Base-by-base conservation (phyloP, 805 yeast genomes). In the Hanseniaspora osmophila region DNA sequence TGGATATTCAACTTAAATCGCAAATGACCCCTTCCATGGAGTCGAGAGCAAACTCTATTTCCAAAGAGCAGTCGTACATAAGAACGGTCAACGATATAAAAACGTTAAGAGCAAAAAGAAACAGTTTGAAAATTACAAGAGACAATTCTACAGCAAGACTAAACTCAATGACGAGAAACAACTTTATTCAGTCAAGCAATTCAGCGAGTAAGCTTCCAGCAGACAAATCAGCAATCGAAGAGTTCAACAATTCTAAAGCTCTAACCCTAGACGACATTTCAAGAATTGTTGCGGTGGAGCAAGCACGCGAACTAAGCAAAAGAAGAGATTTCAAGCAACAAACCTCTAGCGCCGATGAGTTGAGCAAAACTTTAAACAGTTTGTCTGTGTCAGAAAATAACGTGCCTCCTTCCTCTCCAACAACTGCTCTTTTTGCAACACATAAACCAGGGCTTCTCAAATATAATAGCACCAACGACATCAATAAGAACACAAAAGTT, bases 261-360 rank as follows among this genome's bases (percentile, higher is more conserved):
- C 72, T 92, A 44, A 90, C 96, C 0, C 71, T 92, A 54, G 97
- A 92, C 62, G 99, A 92, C 62, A 92, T 92, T 54, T 95, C 97
- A 7, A 73, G 97, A 52, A 90, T 92, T 57, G 96, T 92, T 7
- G 95, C 96, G 2, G 90, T 95, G 10, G 96, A 92, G 55, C 96
- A 90, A 61, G 95, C 97, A 0, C 70, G 96, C 51, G 95, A 85
- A 49, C 81, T 84, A 56, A 73, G 27, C 30, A 40, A 30, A 16
- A 4, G 12, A n/a, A n/a, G n/a, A 79, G 82, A 48, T 92, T 82
- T 62, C 7, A 22, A 22, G 27, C 27, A 22, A 22, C 4, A 22
- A 22, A 22, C 27, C 7, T 22, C 27, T 22, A 22, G 27, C 7
- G 27, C 27, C 7, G 27, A 22, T 22, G 27, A 22, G 27, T 22